Evolutionary conservation across 345 rosid genomes (phyloP), one percentile per base, ranked within the genome.

Genomic region (Acer saccharum): DNA sequence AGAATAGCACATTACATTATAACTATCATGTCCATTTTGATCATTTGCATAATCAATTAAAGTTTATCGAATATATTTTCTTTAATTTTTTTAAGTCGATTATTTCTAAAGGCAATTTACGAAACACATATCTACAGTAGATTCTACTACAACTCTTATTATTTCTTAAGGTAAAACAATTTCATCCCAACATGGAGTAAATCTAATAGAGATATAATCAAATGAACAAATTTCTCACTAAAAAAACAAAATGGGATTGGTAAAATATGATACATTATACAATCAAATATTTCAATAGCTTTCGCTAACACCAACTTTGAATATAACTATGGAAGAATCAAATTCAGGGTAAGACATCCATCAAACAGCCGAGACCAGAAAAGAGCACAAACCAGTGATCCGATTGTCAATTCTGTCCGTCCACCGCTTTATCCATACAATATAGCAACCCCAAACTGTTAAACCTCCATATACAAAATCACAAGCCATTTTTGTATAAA

Each of bases 251-350:
- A 73, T 21, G 18, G 41, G 35, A 78, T 60, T 29, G 25, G 70
- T 20, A 65, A 65, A 54, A 62, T 50, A 77, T 65, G 71, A 69
- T 46, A 77, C 73, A 76, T 54, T 70, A 66, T 66, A 66, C 64
- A 75, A 75, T 35, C 72, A 55, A 7, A 65, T 66, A 52, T 21
- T 10, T 20, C 62, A 21, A 25, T 32, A 29, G 41, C 63, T 52
- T 50, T 52, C 20, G 11, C 16, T 50, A 66, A 54, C 65, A 54
- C 65, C 2, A 21, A 50, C 78, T 44, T 73, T 23, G 39, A 17
- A 41, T 43, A n/a, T 5, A 75, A 66, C 20, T 65, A 29, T 54
- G 66, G 46, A 64, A 64, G 69, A 76, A 67, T 54, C 71, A 55
- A 52, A 75, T 50, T 50, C 76, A 12, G 61, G 57, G 43, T 32